phyloP scores from a whole-genome alignment of 176 grass and related monocot species.

The Carex pumila region DNA sequence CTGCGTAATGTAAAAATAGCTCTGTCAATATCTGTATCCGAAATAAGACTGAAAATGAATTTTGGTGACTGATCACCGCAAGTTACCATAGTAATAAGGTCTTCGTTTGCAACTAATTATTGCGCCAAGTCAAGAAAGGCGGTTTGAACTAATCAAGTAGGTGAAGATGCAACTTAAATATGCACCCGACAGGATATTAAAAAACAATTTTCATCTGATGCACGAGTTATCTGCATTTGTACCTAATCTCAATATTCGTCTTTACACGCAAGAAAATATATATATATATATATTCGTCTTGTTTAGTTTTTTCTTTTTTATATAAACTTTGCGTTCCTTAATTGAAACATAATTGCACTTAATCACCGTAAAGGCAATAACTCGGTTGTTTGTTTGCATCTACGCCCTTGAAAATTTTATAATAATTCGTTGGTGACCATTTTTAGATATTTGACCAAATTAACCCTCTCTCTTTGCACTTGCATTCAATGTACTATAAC shows the following conservation, averaged over 20 bases:
- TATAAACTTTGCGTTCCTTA: background rate
- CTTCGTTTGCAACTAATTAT: background rate
- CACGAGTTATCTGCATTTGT: background rate
- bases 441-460: background rate
- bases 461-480: background rate
- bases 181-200: slow-evolving; percentile 11
- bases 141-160: slow-evolving; percentile 14
- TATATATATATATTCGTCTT: no score
- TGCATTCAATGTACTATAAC: background rate
- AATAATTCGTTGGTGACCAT: background rate
- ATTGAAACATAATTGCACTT: slow-evolving; percentile 16
- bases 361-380: background rate
- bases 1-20: no score
- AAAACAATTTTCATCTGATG: slow-evolving; percentile 7
- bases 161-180: slow-evolving; percentile 16
- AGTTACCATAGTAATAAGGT: background rate
- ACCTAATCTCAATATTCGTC: background rate
- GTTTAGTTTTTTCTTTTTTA: background rate
- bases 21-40: no score
- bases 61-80: background rate
- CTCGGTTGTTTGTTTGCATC: background rate
- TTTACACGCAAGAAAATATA: no score
- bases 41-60: background rate
- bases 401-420: background rate
- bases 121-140: slow-evolving; percentile 7